Conservation (phyloP, 2,329 filamentous ascomycete genomes). For the Exophiala sp. region DNA sequence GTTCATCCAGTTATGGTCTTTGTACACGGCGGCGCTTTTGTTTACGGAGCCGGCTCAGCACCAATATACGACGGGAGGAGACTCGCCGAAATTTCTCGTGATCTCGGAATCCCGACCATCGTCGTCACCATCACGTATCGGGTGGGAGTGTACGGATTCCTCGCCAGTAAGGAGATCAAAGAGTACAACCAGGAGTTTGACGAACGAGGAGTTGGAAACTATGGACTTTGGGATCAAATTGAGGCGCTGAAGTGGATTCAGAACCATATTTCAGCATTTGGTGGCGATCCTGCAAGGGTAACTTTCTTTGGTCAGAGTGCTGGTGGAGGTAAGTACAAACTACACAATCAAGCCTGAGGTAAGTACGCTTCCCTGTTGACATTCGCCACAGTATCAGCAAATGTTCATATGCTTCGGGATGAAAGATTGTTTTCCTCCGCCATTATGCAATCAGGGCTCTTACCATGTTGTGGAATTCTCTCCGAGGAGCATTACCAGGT, state of each 20-base stretch:
- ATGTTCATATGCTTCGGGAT: conserved; percentile 5
- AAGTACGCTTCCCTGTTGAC: too few relatives aligned
- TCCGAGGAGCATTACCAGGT: conserved; percentile 1
- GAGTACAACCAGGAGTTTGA: conserved; percentile 43
- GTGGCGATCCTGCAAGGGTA: conserved; percentile 56
- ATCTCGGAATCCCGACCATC: conserved; percentile 45
- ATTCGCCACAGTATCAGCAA: not conserved
- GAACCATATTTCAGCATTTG: conserved; percentile 58
- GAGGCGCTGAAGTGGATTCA: conserved; percentile 58
- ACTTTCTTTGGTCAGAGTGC: conserved; percentile 50
- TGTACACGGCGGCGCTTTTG: conserved; percentile 5
- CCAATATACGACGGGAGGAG: conserved; percentile 49
- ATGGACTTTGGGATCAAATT: conserved; percentile 58
- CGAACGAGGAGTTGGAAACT: conserved; percentile 23
- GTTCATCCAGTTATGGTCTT: conserved; percentile 5
- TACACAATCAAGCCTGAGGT: too few relatives aligned
- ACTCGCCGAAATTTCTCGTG: conserved; percentile 44
- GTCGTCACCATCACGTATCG: conserved; percentile 42
- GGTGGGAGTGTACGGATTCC: conserved; percentile 41
- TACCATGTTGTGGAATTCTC: not conserved
- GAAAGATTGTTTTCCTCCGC: conserved; percentile 2
- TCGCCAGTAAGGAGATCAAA: conserved; percentile 48
- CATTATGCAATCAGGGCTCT: conserved; percentile 2
- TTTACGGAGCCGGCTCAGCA: conserved; percentile 49
- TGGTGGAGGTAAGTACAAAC: conserved; percentile 38